Percentiles rank a stretch among this genome's conserved stretches.
Evolutionary conservation across 164 flowering plant genomes (phyloP).

Genomic region (Magnolia sinica): DNA sequence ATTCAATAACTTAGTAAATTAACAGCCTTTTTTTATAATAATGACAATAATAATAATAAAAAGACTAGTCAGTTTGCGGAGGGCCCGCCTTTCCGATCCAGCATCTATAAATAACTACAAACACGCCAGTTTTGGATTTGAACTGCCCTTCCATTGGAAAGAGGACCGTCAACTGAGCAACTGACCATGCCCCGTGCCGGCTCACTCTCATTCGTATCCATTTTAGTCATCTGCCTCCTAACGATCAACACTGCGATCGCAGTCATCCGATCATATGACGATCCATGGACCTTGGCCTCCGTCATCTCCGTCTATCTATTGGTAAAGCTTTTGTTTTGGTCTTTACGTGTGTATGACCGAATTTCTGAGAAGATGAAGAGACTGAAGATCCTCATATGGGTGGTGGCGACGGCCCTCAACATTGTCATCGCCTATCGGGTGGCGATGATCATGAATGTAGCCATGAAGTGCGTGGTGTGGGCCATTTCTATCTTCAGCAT

Average conservation of each 20-base stretch:
- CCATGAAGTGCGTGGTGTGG: neutral
- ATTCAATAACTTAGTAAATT: too few relatives aligned
- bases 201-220: neutral
- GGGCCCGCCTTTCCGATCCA: too few relatives aligned
- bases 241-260: neutral
- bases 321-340: neutral
- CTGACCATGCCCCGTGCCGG: too few relatives aligned
- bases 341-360: neutral
- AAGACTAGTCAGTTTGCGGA: too few relatives aligned
- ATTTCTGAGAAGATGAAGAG: neutral
- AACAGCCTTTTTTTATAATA: too few relatives aligned
- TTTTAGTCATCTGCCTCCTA: neutral
- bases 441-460: neutral
- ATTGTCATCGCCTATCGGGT: neutral
- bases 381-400: neutral
- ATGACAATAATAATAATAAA: too few relatives aligned
- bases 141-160: too few relatives aligned
- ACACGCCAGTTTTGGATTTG: too few relatives aligned
- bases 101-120: too few relatives aligned
- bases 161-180: too few relatives aligned
- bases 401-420: neutral
- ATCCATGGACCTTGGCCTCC: neutral
- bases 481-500: neutral
- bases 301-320: neutral
- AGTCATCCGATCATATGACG: neutral